These are phyloP conservation scores for Arthrobotrys pseudoclavata DNA, from an alignment of 2,329 filamentous ascomycete species.

Conservation along the genomic window DNA sequence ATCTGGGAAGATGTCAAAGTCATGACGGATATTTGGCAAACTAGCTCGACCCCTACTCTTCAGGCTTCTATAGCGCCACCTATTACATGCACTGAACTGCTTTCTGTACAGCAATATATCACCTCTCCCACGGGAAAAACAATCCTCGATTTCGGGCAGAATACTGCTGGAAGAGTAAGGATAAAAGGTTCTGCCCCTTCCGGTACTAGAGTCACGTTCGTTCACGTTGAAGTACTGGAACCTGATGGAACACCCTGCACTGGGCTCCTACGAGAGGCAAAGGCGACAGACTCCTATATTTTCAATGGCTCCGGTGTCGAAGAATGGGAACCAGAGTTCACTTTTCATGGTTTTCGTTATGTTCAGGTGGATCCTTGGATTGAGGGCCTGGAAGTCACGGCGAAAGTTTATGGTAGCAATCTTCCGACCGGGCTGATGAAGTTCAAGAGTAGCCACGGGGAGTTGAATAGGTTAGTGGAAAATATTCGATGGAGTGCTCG, in stretches of 20 bases:
- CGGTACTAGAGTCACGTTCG: conserved; percentile 35
- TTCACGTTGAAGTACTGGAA: conserved; percentile 44
- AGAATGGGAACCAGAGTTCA: conserved; percentile 69
- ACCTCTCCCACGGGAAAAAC: conserved; percentile 30
- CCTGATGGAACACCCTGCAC: conserved; percentile 44
- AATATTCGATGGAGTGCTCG: conserved; percentile 73
- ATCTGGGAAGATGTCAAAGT: conserved; percentile 42
- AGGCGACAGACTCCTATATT: conserved; percentile 49
- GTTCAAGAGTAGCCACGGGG: conserved; percentile 70
- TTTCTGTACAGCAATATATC: conserved; percentile 28
- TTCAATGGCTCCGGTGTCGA: conserved; percentile 49
- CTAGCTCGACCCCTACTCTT: background rate
- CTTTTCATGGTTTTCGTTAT: conserved; percentile 72
- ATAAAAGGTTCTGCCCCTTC: conserved; percentile 42
- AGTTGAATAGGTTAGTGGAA: conserved; percentile 71
- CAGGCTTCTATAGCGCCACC: conserved; percentile 31
- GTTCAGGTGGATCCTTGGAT: conserved; percentile 69
- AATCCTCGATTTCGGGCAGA: conserved; percentile 54
- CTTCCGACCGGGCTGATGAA: conserved; percentile 69
- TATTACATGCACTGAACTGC: conserved; percentile 31
- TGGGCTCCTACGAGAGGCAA: conserved; percentile 41
- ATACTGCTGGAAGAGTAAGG: conserved; percentile 35
- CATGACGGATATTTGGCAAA: conserved; percentile 25
- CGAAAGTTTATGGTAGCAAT: conserved; percentile 70
- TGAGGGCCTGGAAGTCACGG: conserved; percentile 62